Evolutionary conservation across 805 yeast species (phyloP).

Genomic region (Saccharomycopsis guyanensis): DNA sequence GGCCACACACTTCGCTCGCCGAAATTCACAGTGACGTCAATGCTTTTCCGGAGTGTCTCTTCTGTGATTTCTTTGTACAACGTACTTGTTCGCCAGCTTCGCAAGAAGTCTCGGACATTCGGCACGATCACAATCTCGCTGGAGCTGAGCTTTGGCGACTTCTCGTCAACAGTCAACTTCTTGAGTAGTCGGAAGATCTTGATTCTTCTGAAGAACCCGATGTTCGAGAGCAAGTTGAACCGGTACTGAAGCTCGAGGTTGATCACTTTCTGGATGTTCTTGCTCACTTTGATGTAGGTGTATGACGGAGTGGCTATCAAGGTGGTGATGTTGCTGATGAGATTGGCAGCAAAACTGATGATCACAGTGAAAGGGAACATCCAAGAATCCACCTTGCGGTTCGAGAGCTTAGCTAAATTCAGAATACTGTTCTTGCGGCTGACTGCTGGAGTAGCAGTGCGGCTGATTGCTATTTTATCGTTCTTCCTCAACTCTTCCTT

Average conservation of each 20-base stretch:
- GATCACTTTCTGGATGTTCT: slow-evolving; percentile 43
- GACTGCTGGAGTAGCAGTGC: slow-evolving; percentile 2
- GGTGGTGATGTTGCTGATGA: slow-evolving; percentile 10
- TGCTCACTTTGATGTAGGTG: slow-evolving; percentile 30
- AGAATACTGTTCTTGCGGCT: slow-evolving; percentile 11
- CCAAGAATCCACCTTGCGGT: slow-evolving; percentile 4
- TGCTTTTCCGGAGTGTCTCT: slow-evolving; percentile 46
- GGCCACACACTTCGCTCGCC: slow-evolving; percentile 97
- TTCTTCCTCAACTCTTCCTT: slow-evolving; percentile 13
- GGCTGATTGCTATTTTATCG: slow-evolving; percentile 18
- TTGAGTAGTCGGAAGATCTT: slow-evolving; percentile 34
- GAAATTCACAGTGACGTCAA: slow-evolving; percentile 81
- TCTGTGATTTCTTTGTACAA: slow-evolving; percentile 51
- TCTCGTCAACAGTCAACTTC: slow-evolving; percentile 83
- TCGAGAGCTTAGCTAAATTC: slow-evolving; percentile 3
- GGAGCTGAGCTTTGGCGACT: slow-evolving; percentile 63
- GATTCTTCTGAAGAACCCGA: slow-evolving; percentile 60
- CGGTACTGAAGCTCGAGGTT: slow-evolving; percentile 82
- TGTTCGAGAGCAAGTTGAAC: slow-evolving; percentile 66
- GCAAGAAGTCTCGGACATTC: slow-evolving; percentile 54
- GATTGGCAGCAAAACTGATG: slow-evolving; percentile 7
- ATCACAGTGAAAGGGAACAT: slow-evolving; percentile 8
- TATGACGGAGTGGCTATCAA: slow-evolving; percentile 27
- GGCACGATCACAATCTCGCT: slow-evolving; percentile 90
- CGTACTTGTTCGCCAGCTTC: slow-evolving; percentile 11